Evolutionary conservation across 2,329 filamentous ascomycete genomes (phyloP).

Genomic region (Xylaria sp.): DNA sequence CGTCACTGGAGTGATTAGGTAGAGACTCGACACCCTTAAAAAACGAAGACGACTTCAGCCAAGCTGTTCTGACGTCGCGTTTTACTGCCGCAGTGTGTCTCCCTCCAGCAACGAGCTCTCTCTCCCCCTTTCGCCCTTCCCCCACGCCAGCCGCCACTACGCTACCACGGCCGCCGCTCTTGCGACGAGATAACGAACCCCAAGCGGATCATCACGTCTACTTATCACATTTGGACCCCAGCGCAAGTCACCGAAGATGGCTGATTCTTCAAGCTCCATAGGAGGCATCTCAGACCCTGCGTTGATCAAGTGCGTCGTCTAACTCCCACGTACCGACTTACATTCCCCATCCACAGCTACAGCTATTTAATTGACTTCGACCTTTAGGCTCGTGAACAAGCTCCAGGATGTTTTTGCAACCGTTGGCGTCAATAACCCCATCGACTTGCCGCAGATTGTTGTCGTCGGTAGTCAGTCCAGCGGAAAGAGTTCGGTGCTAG

Average conservation of each 20-base stretch:
- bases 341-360: no score
- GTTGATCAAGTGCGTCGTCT: constrained; percentile 63
- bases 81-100: constrained; percentile 1
- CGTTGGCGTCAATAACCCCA: constrained; percentile 98
- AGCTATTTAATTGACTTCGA: constrained; percentile 42
- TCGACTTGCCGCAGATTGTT: constrained; percentile 97
- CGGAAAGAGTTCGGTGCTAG: constrained; percentile 97
- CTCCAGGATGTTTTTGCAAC: constrained; percentile 99
- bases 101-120: neutral
- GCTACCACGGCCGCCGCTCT: neutral
- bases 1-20: neutral
- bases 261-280: constrained; percentile 47
- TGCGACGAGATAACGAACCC: neutral
- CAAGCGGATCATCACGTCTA: neutral
- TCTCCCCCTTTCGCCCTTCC: neutral
- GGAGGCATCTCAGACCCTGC: constrained; percentile 70
- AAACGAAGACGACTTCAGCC: neutral
- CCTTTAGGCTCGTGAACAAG: constrained; percentile 85
- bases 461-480: constrained; percentile 98
- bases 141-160: neutral
- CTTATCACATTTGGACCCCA: neutral
- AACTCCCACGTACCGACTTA: constrained; percentile 29
- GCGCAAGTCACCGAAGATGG: constrained; percentile 33
- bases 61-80: constrained; percentile 5
- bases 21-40: no score